Percentiles rank a stretch among this genome's conserved stretches.
These are phyloP conservation scores for Glycyrrhiza uralensis DNA, from an alignment of 306 rosid genomes.

Conservation along the genomic window DNA sequence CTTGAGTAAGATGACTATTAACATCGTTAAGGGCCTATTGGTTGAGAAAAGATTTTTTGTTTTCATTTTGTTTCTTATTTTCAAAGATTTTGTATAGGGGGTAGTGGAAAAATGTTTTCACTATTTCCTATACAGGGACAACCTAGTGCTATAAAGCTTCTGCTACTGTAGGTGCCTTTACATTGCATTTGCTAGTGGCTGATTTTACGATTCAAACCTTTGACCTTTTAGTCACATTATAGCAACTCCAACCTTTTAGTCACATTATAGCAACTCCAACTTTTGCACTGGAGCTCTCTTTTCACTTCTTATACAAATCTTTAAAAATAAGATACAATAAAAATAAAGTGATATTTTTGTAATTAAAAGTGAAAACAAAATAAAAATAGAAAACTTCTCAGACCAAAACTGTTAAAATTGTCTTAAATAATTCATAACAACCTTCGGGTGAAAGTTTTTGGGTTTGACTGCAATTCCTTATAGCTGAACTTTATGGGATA, in stretches of 20 bases:
- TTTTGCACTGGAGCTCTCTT: neutral
- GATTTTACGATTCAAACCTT: neutral
- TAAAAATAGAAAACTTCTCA: neutral
- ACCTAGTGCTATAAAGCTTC: too few relatives aligned
- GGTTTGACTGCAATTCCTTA: neutral
- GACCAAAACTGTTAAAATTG: neutral
- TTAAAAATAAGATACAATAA: too few relatives aligned
- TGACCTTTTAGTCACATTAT: neutral
- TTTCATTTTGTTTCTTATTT: neutral
- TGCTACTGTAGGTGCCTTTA: neutral
- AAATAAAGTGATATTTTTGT: neutral
- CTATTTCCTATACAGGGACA: too few relatives aligned
- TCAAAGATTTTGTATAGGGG: neutral
- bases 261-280: neutral
- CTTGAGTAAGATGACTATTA: neutral
- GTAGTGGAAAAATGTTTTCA: too few relatives aligned
- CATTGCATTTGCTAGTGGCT: neutral
- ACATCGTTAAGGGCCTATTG: too few relatives aligned
- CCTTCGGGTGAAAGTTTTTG: neutral
- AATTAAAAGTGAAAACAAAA: neutral
- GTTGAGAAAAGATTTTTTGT: too few relatives aligned
- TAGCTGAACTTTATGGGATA: neutral
- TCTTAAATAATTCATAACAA: neutral
- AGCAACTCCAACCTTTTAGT: neutral
- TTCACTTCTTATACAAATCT: neutral